Conservation (phyloP, 2,329 filamentous ascomycete genomes). For the Colletotrichum sp. region DNA sequence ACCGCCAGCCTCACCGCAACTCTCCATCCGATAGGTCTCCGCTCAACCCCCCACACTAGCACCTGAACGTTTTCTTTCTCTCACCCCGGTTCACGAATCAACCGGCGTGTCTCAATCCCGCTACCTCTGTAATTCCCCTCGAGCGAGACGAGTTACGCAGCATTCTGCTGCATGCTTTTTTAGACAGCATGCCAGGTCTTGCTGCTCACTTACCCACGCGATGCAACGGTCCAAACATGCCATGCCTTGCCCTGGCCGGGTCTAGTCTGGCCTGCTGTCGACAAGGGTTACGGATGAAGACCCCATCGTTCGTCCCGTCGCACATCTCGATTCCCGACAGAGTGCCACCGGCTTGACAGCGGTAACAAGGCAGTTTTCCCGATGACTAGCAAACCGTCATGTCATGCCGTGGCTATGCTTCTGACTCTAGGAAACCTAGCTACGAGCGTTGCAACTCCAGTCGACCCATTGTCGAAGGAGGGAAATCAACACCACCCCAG, state of each 20-base stretch:
- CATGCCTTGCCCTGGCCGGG: not conserved
- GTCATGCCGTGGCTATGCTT: not conserved
- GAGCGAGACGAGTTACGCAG: conserved; percentile 1
- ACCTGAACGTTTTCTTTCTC: conserved; percentile 9
- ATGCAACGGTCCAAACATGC: conserved; percentile 7
- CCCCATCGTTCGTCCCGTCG: not conserved
- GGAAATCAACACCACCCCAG: not conserved
- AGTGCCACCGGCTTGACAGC: not conserved
- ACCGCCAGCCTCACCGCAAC: conserved; percentile 26
- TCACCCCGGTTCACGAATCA: conserved; percentile 11
- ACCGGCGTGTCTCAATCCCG: not conserved
- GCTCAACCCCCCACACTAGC: conserved; percentile 17
- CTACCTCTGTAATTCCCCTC: conserved; percentile 8
- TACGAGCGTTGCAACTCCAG: not conserved
- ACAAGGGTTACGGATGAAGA: not conserved
- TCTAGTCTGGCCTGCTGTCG: not conserved
- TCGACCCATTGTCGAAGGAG: not conserved
- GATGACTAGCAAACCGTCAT: not conserved
- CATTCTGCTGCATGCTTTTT: not conserved
- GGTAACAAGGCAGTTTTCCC: not conserved
- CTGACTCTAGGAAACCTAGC: not conserved
- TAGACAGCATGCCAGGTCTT: not conserved
- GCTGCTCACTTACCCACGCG: not conserved
- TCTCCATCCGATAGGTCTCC: conserved; percentile 23
- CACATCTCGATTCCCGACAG: not conserved